Conservation (phyloP, 352 stramenopile genomes). For the Globisporangium ultimum region DNA sequence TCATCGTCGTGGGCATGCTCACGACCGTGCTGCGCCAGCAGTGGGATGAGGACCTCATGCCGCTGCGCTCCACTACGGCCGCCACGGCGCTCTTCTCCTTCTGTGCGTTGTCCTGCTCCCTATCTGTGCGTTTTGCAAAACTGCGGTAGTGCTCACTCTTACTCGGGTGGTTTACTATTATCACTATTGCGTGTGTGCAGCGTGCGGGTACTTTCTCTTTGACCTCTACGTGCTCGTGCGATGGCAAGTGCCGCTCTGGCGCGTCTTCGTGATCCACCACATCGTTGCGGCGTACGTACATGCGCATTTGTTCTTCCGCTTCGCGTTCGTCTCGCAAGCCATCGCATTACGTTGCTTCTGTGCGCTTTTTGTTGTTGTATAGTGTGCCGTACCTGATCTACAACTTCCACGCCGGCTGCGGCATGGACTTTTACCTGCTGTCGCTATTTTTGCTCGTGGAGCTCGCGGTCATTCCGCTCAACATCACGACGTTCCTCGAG, state of each 20-base stretch:
- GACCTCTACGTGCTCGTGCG: slow-evolving; percentile 70
- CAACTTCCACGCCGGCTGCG: slow-evolving; percentile 71
- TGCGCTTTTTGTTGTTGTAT: not conserved
- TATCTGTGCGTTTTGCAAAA: no score
- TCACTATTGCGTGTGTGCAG: no score
- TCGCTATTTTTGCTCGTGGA: slow-evolving; percentile 84
- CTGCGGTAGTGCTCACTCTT: not conserved
- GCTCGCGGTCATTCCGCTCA: slow-evolving; percentile 78
- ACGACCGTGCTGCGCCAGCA: slow-evolving; percentile 57
- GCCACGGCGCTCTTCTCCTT: slow-evolving; percentile 72
- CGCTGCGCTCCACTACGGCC: slow-evolving; percentile 42
- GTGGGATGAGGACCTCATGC: slow-evolving; percentile 64
- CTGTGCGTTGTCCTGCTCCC: slow-evolving; percentile 36
- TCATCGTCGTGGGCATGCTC: slow-evolving; percentile 61
- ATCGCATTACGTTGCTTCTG: not conserved
- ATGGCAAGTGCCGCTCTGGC: slow-evolving; percentile 71
- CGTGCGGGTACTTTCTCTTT: slow-evolving; percentile 81
- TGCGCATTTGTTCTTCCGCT: not conserved
- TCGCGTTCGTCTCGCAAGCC: not conserved
- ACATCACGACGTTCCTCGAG: slow-evolving; percentile 78
- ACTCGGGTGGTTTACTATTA: no score
- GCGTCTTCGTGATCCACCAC: slow-evolving; percentile 81
- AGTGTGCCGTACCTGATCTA: slow-evolving; percentile 83
- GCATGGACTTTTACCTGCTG: slow-evolving; percentile 74
- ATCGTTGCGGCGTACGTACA: slow-evolving; percentile 71